Evolutionary conservation across 768 basidiomycete genomes (phyloP).

Genomic region (Leccinum uliginosum): DNA sequence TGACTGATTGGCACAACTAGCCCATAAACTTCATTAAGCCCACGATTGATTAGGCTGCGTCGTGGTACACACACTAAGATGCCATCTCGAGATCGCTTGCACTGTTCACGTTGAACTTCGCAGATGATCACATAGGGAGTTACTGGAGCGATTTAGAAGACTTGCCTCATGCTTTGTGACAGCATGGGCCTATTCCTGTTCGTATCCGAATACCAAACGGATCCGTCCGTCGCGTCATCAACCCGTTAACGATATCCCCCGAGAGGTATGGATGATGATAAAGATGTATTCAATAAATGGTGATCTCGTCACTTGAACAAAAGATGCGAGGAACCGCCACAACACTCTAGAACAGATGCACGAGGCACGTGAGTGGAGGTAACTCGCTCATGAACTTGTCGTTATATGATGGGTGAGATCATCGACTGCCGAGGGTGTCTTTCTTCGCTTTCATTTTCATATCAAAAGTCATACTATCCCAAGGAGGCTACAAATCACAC

Average conservation of each 20-base stretch:
- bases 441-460: background rate
- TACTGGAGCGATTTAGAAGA: background rate
- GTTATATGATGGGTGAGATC: background rate
- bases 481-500: background rate
- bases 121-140: background rate
- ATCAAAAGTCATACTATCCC: background rate
- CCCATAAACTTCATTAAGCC: background rate
- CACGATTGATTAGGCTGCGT: background rate
- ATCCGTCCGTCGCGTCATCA: background rate
- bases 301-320: background rate
- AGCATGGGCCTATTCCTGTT: background rate
- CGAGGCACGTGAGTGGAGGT: background rate
- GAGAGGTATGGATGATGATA: background rate
- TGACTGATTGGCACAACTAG: background rate
- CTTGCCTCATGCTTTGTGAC: background rate
- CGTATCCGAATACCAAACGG: background rate
- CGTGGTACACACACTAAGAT: background rate
- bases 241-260: background rate
- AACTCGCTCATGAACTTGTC: background rate
- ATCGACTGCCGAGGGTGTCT: background rate
- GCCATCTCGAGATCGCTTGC: background rate
- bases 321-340: background rate
- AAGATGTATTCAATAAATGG: no score
- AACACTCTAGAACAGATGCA: background rate
- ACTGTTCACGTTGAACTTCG: background rate